These are phyloP conservation scores for Phalaenopsis hybrid DNA, from an alignment of 116 monocot genomes.

Conservation along the genomic window DNA sequence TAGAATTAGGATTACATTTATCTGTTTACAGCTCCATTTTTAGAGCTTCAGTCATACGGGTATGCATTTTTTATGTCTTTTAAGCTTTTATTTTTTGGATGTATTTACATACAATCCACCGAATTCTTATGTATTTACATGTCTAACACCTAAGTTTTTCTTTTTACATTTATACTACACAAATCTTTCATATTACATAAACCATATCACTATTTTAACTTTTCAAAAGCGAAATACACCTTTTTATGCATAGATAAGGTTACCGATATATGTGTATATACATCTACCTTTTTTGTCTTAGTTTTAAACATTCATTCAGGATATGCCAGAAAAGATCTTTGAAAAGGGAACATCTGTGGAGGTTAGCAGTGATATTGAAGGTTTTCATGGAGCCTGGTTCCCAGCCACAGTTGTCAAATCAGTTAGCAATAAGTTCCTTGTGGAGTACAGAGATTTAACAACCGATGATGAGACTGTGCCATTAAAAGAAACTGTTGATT, in stretches of 20 bases:
- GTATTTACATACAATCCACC: too few species aligned
- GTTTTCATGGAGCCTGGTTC: constrained; percentile 67
- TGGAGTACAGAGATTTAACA: constrained; percentile 48
- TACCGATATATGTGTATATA: too few species aligned
- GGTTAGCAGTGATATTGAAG: constrained; percentile 76
- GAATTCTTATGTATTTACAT: too few species aligned
- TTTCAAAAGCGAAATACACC: too few species aligned
- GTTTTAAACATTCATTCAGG: constrained; percentile 14
- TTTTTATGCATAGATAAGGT: too few species aligned
- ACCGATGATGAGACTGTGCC: constrained; percentile 49
- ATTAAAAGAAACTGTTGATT: constrained; percentile 50
- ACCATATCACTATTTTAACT: too few species aligned
- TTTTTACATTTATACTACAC: too few species aligned
- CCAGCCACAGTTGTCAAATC: constrained; percentile 36
- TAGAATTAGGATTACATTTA: neutral
- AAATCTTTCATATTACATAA: too few species aligned
- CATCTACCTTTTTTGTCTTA: neutral
- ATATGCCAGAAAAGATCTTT: constrained; percentile 12
- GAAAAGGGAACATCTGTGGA: constrained; percentile 43
- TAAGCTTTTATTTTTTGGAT: neutral
- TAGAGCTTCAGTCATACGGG: neutral
- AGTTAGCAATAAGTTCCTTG: constrained; percentile 33
- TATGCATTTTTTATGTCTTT: neutral
- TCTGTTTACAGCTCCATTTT: neutral
- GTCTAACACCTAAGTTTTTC: too few species aligned